These are phyloP conservation scores for Capsicum baccatum DNA, from an alignment of 257 asterid species.

Conservation along the genomic window DNA sequence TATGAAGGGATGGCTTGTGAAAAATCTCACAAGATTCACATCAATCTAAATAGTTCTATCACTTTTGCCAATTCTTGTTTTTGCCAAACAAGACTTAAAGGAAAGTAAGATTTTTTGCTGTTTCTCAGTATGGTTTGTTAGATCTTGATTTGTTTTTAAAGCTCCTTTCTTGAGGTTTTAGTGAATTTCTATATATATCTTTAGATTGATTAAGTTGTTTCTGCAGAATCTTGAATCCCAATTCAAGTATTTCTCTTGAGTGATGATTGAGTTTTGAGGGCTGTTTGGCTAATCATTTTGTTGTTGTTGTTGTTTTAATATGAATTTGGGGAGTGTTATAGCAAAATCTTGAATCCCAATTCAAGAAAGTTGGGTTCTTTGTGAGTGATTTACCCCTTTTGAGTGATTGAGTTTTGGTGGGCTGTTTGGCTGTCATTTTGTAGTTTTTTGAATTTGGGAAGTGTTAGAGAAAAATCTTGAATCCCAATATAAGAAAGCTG, in stretches of 20 bases:
- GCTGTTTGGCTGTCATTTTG: not conserved
- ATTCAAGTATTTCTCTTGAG: not conserved
- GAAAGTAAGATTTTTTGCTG: not conserved
- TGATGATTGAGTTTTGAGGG: not conserved
- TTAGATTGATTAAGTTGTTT: not conserved
- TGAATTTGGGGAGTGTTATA: not conserved
- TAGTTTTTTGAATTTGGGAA: not conserved
- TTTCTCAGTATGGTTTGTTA: not conserved
- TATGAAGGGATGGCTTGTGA: not conserved
- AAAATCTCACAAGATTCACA: not conserved
- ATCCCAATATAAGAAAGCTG: not conserved
- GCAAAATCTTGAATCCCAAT: not conserved
- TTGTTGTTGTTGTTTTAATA: not conserved
- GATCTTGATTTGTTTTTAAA: slow-evolving; percentile 20
- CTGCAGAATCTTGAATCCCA: not conserved
- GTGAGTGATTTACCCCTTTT: not conserved
- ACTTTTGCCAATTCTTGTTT: no score
- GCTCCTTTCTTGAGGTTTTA: not conserved
- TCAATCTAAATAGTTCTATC: not conserved
- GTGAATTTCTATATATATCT: not conserved
- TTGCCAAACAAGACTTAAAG: no score
- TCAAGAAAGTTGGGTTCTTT: not conserved
- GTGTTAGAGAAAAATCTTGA: slow-evolving; percentile 21
- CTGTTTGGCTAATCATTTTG: not conserved
- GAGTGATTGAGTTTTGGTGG: not conserved